phyloP scores from a whole-genome alignment of 73 alveolate genomes.

The Halteria grandinella region DNA sequence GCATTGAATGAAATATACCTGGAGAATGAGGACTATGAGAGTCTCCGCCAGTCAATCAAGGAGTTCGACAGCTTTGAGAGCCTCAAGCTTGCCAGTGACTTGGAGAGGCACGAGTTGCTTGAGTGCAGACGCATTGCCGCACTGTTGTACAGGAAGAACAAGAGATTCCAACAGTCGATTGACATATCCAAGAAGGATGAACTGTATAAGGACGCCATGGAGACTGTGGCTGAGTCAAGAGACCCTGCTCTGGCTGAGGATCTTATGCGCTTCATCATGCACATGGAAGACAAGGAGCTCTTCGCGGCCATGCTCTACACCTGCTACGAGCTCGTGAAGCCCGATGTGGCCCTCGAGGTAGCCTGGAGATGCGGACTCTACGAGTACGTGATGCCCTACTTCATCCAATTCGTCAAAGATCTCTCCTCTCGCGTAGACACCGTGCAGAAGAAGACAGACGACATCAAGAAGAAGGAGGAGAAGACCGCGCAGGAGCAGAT shows the following conservation, averaged over 20 bases:
- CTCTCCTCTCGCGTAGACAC: slow-evolving; percentile 87
- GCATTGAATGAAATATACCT: slow-evolving; percentile 95
- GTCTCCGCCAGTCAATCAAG: slow-evolving; percentile 86
- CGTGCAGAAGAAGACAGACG: slow-evolving; percentile 92
- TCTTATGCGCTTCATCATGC: slow-evolving; percentile 92
- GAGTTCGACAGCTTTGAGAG: slow-evolving; percentile 95
- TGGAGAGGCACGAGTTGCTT: slow-evolving; percentile 92
- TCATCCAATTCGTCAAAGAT: slow-evolving; percentile 97
- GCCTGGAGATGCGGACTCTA: slow-evolving; percentile 97
- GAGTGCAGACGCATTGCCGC: slow-evolving; percentile 99
- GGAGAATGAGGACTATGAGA: slow-evolving; percentile 96
- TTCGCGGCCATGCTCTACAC: slow-evolving; percentile 96
- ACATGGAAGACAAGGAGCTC: slow-evolving; percentile 94
- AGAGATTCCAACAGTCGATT: slow-evolving; percentile 86
- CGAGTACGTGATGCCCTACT: slow-evolving; percentile 98
- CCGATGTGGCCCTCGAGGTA: slow-evolving; percentile 97
- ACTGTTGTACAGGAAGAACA: slow-evolving; percentile 92
- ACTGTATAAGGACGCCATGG: slow-evolving; percentile 95
- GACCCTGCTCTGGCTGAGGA: slow-evolving; percentile 94
- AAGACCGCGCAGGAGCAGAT: slow-evolving; percentile 70
- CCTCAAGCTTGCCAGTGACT: slow-evolving; percentile 86
- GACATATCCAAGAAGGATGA: slow-evolving; percentile 93
- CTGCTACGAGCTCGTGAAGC: slow-evolving; percentile 96
- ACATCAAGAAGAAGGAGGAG: slow-evolving; percentile 95
- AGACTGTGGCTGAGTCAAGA: slow-evolving; percentile 95